Evolutionary conservation across 2,329 filamentous ascomycete species (phyloP).

Genomic region (Botrytis cinerea): DNA sequence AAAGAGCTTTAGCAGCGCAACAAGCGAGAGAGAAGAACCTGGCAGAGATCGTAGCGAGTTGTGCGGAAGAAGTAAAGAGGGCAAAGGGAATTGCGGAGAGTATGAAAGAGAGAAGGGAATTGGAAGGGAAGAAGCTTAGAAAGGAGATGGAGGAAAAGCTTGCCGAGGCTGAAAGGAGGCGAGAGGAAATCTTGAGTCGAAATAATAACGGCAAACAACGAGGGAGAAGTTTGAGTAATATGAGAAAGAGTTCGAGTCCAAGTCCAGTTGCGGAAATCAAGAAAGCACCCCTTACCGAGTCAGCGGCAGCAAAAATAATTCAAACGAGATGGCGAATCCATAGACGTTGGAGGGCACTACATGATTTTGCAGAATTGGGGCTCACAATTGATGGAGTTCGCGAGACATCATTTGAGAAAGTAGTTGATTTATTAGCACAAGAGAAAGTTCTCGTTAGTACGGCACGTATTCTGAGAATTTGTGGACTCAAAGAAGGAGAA

Average conservation of each 20-base stretch:
- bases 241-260: slow-evolving; percentile 52
- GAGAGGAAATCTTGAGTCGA: slow-evolving; percentile 63
- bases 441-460: slow-evolving; percentile 67
- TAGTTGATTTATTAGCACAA: slow-evolving; percentile 67
- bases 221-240: slow-evolving; percentile 54
- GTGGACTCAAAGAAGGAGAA: slow-evolving; percentile 67
- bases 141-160: slow-evolving; percentile 78
- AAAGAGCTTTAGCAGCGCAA: slow-evolving; percentile 74
- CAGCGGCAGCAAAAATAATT: slow-evolving; percentile 65
- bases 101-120: slow-evolving; percentile 78
- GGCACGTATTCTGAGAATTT: slow-evolving; percentile 66
- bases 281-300: slow-evolving; percentile 50
- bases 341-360: slow-evolving; percentile 59
- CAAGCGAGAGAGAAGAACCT: slow-evolving; percentile 78
- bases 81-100: slow-evolving; percentile 81
- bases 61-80: slow-evolving; percentile 79
- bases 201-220: slow-evolving; percentile 54
- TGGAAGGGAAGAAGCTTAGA: slow-evolving; percentile 68
- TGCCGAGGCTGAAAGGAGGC: slow-evolving; percentile 72
- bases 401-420: slow-evolving; percentile 72
- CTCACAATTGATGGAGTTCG: slow-evolving; percentile 70
- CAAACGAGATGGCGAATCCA: slow-evolving; percentile 70
- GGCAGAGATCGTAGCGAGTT: slow-evolving; percentile 77
- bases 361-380: slow-evolving; percentile 65
- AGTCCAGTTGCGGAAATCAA: slow-evolving; percentile 52